Evolutionary conservation across 768 basidiomycete species (phyloP), one percentile per base, ranked within the genome.

Genomic region (Phylloporus sp.): DNA sequence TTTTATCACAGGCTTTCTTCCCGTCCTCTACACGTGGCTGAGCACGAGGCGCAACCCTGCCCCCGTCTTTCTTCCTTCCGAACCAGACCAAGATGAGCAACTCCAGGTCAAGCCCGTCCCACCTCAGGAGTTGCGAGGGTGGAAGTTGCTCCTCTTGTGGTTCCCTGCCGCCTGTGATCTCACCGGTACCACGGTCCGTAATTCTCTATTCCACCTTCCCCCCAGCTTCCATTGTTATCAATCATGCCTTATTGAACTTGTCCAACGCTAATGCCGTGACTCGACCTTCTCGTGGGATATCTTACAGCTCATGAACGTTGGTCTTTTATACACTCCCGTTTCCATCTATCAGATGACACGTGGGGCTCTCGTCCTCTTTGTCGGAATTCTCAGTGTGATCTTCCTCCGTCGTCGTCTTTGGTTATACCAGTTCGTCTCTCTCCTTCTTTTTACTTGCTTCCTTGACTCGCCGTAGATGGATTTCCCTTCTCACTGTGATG

Each of bases 281-380:
- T 46, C 38, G 43, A 5, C 22, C 42, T 56, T 51, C 40, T 39
- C 36, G 38, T 46, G 50, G 44, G 41, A 47, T 41, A 47, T 38
- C 56, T 33, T 53, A 56, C 63, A 75, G 71, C 71, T 96, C 55
- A 97, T 98, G 96, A 96, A 96, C 62, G 75, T 95, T 55, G 96
- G 96, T 44, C 77, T 99, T 38, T 78, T 99, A 29, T 91, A 94
- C 67, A 94, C 93, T 2, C 95, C 95, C 23, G 96, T 99, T 44
- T 93, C 90, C 34, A 91, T 97, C 57, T 98, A 90, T 73, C 95
- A 96, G 68, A 95, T 96, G 93, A 90, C 84, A 50, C 82, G 87
- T 48, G 93, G 94, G 41, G 86, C 91, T 34, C 81, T 96, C 47
- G 91, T 96, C 38, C 78, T 95, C 44, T 98, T 93, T 68, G 95